These are phyloP conservation scores for Smallanthus sonchifolius DNA, from an alignment of 129 eudicot genomes.

Conservation along the genomic window DNA sequence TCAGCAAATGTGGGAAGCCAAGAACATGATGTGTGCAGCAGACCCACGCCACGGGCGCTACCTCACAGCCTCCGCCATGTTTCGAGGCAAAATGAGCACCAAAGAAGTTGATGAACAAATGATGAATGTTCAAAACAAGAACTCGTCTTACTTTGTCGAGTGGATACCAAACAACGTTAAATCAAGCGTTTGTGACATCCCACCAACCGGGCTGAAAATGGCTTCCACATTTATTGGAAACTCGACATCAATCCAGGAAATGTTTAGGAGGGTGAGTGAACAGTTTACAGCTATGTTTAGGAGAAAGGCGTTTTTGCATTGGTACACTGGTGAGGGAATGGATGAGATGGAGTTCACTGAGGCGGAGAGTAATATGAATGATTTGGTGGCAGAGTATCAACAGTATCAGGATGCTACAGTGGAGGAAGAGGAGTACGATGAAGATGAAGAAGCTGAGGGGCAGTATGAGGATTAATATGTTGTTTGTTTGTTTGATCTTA, in stretches of 20 bases:
- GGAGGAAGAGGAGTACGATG: not conserved
- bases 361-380: conserved; percentile 10
- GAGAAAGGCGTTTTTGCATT: not conserved
- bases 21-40: conserved; percentile 11
- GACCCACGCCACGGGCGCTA: conserved; percentile 15
- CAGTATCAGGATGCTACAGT: conserved; percentile 4
- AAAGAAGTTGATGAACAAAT: conserved; percentile 5
- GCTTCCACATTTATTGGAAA: conserved; percentile 9
- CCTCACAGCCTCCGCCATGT: conserved; percentile 10
- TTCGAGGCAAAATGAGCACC: conserved; percentile 8
- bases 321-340: conserved; percentile 11
- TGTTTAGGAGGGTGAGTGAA: not conserved
- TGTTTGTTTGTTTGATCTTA: not conserved
- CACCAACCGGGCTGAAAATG: conserved; percentile 5
- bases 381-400: conserved; percentile 3
- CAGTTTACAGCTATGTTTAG: conserved; percentile 3
- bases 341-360: conserved; percentile 8
- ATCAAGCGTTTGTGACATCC: conserved; percentile 2
- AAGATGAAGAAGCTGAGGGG: conserved; percentile 1
- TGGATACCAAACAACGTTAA: conserved; percentile 11
- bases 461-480: conserved; percentile 3
- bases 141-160: conserved; percentile 10
- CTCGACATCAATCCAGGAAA: conserved; percentile 4
- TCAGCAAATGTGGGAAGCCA: conserved; percentile 7
- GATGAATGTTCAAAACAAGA: conserved; percentile 12